These are phyloP conservation scores for Balakata baccata DNA, from an alignment of 345 rosid species.

Conservation along the genomic window DNA sequence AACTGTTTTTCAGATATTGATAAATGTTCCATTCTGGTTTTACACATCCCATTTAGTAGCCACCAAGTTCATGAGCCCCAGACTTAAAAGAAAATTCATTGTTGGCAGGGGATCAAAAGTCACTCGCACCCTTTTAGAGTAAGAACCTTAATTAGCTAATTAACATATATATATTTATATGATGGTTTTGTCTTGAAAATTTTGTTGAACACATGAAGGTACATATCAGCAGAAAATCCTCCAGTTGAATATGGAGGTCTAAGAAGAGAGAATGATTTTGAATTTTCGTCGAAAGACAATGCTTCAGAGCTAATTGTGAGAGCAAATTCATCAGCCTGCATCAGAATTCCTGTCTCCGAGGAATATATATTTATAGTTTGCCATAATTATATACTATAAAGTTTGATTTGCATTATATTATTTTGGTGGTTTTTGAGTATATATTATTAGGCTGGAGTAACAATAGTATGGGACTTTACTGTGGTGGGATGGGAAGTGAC, in stretches of 20 bases:
- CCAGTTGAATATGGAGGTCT: constrained; percentile 61
- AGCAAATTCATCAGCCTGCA: constrained; percentile 24
- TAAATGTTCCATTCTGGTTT: constrained; percentile 62
- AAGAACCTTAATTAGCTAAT: constrained; percentile 15
- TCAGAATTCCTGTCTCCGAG: constrained; percentile 47
- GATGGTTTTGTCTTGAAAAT: no score
- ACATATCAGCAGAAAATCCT: constrained; percentile 46
- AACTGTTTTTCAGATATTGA: constrained; percentile 38
- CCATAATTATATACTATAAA: neutral
- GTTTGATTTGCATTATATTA: neutral
- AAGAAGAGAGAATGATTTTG: constrained; percentile 40
- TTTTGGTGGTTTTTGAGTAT: neutral
- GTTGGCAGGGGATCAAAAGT: constrained; percentile 47
- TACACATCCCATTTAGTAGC: constrained; percentile 38
- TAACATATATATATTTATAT: no score
- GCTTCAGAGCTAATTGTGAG: constrained; percentile 32
- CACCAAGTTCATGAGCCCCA: constrained; percentile 28
- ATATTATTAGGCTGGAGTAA: constrained; percentile 40
- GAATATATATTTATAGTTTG: constrained; percentile 9
- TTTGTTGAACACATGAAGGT: constrained; percentile 26
- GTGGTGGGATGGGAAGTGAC: constrained; percentile 53
- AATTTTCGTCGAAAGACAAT: constrained; percentile 37
- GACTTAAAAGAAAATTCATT: constrained; percentile 30
- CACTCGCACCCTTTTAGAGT: constrained; percentile 57
- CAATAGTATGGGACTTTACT: constrained; percentile 46